Percentiles rank a stretch among this genome's conserved stretches.
These are phyloP conservation scores for Singerocomus inundabilis DNA, from an alignment of 1,284 basidiomycete genomes.

Conservation along the genomic window DNA sequence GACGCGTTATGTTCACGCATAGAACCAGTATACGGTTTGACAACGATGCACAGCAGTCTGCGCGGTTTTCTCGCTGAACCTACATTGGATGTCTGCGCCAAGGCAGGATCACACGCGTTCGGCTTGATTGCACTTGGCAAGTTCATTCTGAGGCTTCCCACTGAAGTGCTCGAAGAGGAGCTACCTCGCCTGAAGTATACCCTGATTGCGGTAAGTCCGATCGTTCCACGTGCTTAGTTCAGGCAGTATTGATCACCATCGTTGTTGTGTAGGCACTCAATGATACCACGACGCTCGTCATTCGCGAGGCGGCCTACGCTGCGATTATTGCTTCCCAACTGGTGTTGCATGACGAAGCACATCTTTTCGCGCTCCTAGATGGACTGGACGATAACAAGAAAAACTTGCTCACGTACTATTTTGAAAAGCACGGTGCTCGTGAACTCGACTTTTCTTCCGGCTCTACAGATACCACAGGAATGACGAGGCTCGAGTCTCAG, in stretches of 20 bases:
- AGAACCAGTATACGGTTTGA: constrained; percentile 80
- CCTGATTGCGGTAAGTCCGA: constrained; percentile 58
- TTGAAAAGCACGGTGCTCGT: constrained; percentile 76
- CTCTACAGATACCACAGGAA: constrained; percentile 39
- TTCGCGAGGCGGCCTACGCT: constrained; percentile 78
- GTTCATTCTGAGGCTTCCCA: constrained; percentile 73
- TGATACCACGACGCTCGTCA: constrained; percentile 65
- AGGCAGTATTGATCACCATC: constrained; percentile 1
- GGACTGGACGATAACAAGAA: constrained; percentile 82
- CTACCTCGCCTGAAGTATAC: constrained; percentile 69
- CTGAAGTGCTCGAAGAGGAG: constrained; percentile 83
- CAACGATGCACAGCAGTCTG: constrained; percentile 71
- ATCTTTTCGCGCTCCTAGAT: constrained; percentile 74
- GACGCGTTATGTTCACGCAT: constrained; percentile 66
- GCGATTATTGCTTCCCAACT: constrained; percentile 79
- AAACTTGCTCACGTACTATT: constrained; percentile 80
- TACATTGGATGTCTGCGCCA: constrained; percentile 46
- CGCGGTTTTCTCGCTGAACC: constrained; percentile 58
- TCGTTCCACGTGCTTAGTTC: neutral
- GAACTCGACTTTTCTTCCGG: constrained; percentile 37
- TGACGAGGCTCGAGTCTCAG: constrained; percentile 71
- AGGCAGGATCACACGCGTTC: constrained; percentile 70
- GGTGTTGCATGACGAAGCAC: constrained; percentile 75
- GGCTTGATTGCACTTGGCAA: constrained; percentile 78
- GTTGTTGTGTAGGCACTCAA: constrained; percentile 57